These are phyloP conservation scores for Citrus medica DNA, from an alignment of 345 rosid species.

Conservation along the genomic window DNA sequence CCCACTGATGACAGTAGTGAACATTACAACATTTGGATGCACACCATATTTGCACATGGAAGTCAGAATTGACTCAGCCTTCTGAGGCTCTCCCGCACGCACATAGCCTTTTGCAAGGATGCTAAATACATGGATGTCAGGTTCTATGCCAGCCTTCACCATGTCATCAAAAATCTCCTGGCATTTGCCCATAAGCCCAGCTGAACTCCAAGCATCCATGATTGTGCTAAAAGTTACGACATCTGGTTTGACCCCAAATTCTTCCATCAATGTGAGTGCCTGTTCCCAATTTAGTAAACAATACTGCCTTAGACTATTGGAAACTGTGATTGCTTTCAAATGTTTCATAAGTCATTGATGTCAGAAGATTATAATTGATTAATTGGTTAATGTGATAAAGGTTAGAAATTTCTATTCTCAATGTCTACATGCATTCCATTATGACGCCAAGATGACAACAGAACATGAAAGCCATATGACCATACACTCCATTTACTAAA, in stretches of 20 bases:
- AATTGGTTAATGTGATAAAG: neutral
- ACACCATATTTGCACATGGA: conserved; percentile 56
- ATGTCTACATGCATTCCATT: neutral
- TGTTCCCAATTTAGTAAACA: conserved; percentile 18
- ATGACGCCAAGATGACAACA: neutral
- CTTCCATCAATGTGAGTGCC: conserved; percentile 73
- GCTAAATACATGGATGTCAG: conserved; percentile 69
- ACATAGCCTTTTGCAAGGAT: conserved; percentile 85
- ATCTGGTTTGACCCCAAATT: conserved; percentile 65
- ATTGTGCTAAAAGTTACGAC: conserved; percentile 87
- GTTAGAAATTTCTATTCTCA: neutral
- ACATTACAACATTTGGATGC: conserved; percentile 77
- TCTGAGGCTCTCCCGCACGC: conserved; percentile 67
- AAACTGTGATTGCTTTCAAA: neutral
- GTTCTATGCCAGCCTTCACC: conserved; percentile 72
- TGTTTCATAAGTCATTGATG: neutral
- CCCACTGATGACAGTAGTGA: conserved; percentile 76
- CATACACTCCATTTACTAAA: neutral
- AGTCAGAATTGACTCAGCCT: conserved; percentile 59
- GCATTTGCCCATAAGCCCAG: conserved; percentile 83
- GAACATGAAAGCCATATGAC: neutral
- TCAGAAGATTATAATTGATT: neutral
- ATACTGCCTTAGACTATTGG: neutral
- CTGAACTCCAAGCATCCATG: conserved; percentile 91
- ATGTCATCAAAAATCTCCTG: conserved; percentile 75